These are phyloP conservation scores for Penicillium coprophilum DNA, from an alignment of 495 filamentous ascomycete species.

Conservation along the genomic window DNA sequence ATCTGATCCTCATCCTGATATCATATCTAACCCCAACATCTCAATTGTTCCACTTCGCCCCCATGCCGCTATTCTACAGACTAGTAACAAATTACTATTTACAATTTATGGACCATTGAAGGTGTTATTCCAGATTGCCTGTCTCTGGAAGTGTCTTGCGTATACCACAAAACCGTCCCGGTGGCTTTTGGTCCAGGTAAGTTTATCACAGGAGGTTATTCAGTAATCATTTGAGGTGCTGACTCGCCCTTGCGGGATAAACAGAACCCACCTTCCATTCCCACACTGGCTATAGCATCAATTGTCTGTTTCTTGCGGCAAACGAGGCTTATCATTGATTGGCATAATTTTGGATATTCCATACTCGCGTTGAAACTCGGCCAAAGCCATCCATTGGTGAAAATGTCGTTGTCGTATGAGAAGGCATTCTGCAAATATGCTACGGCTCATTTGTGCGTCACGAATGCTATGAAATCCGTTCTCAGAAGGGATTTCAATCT, in stretches of 20 bases:
- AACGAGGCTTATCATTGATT: slow-evolving; percentile 85
- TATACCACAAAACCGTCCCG: slow-evolving; percentile 69
- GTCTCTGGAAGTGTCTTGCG: slow-evolving; percentile 66
- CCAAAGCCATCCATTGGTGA: slow-evolving; percentile 69
- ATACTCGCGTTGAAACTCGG: slow-evolving; percentile 74
- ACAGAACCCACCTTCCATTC: slow-evolving; percentile 94
- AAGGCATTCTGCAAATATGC: slow-evolving; percentile 64
- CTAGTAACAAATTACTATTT: slow-evolving; percentile 74
- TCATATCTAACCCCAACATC: slow-evolving; percentile 63
- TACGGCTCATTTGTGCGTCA: slow-evolving; percentile 79
- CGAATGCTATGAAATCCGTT: slow-evolving; percentile 77
- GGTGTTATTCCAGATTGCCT: slow-evolving; percentile 74
- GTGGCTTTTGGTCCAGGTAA: slow-evolving; percentile 79
- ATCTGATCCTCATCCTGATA: slow-evolving; percentile 72
- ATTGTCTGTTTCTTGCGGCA: slow-evolving; percentile 74
- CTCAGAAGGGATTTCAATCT: slow-evolving; percentile 65
- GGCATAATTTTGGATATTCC: slow-evolving; percentile 99
- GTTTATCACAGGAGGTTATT: slow-evolving; percentile 1
- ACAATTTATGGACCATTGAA: slow-evolving; percentile 79
- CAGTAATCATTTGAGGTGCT: slow-evolving; percentile 9
- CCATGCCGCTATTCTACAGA: slow-evolving; percentile 61
- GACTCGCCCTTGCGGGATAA: slow-evolving; percentile 5
- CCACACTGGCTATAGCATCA: slow-evolving; percentile 74
- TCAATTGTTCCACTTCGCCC: slow-evolving; percentile 63
- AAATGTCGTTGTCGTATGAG: slow-evolving; percentile 74